Evolutionary conservation across 129 eudicot species (phyloP).

Genomic region (sunflower (Helianthus annuus)): HanXRQr2.0-SUNRISE NC_035435.2:172525672-172526171

Average conservation of each 20-base stretch:
- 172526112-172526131: slow-evolving; percentile 55
- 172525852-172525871: no score
- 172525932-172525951: slow-evolving; percentile 51
- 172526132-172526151: slow-evolving; percentile 57
- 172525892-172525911: not conserved
- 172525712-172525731: no score
- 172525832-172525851: no score
- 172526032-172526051: not conserved
- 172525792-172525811: no score
- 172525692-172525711: no score
- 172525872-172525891: not conserved
- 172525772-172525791: no score
- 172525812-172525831: no score
- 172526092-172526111: slow-evolving; percentile 53
- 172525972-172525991: not conserved
- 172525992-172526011: not conserved
- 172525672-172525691: no score
- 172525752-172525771: no score
- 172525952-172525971: slow-evolving; percentile 54
- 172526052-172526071: not conserved
- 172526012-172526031: not conserved
- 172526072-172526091: not conserved
- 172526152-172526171: slow-evolving; percentile 53
- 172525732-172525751: no score
- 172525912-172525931: slow-evolving; percentile 66